Conservation (phyloP, 768 basidiomycete species). For the Saitozyma sp. region DNA sequence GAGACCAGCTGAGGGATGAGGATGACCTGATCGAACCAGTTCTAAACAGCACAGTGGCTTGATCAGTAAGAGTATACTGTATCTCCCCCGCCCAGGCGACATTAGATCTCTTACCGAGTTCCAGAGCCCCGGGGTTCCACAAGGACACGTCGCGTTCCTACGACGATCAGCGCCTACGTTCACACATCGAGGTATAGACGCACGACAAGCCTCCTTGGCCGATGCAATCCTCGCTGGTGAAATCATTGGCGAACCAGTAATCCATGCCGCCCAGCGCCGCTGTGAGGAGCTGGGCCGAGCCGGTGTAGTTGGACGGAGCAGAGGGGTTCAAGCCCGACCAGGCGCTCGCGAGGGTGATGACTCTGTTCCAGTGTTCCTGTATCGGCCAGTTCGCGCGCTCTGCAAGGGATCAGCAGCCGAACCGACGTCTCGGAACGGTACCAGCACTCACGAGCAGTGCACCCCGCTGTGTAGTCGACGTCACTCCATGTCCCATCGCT, state of each 20-base stretch:
- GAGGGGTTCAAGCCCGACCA: constrained; percentile 2
- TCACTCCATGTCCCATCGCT: constrained; percentile 46
- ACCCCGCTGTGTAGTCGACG: constrained; percentile 67
- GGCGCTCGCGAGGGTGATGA: constrained; percentile 31
- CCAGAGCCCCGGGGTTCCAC: constrained; percentile 60
- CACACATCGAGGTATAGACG: not conserved
- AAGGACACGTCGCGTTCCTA: constrained; percentile 58
- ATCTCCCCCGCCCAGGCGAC: not conserved
- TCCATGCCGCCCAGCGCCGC: constrained; percentile 61
- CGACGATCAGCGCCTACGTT: not conserved
- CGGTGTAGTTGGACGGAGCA: constrained; percentile 21
- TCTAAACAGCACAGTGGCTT: constrained; percentile 5
- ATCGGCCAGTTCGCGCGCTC: constrained; percentile 71
- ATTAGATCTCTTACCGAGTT: constrained; percentile 53
- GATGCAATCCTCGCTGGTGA: constrained; percentile 60
- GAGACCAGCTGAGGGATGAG: constrained; percentile 63
- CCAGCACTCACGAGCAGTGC: constrained; percentile 55
- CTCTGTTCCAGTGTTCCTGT: constrained; percentile 58
- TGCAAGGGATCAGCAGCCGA: not conserved
- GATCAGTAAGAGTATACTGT: not conserved
- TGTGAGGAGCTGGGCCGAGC: constrained; percentile 45
- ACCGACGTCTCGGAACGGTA: not conserved
- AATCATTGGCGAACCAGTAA: constrained; percentile 66
- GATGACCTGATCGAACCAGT: constrained; percentile 58
- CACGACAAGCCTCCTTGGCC: constrained; percentile 58